Base-by-base conservation (phyloP, 768 basidiomycete species). In the Agrocybe praecox region DNA sequence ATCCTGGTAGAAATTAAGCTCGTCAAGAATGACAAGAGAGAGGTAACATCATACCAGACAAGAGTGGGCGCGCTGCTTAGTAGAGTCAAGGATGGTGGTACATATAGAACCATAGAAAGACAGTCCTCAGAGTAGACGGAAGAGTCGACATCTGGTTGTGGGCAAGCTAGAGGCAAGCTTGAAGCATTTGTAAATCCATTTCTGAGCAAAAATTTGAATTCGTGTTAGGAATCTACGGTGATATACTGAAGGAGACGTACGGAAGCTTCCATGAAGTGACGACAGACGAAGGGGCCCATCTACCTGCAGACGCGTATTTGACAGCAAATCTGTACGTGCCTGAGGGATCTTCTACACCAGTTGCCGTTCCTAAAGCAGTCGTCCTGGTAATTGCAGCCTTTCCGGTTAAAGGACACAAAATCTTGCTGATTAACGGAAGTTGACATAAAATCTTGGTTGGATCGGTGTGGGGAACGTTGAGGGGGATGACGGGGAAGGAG, bases 41-140 rank as follows among this genome's bases (percentile, higher is more conserved):
- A 52, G 44, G 17, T 26, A 42, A 49, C 26, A 52, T 8, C 80
- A 24, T 67, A 86, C 89, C 90, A 88, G 59, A 88, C 67, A 55
- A 92, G 65, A 18, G 82, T 82, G 2, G 87, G 81, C 0, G 72
- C 76, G 44, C 62, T 61, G 70, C 65, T 79, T 46, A 56, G 67
- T 61, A 62, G 7, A 49, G 62, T 58, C 42, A 72, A 74, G 1
- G 74, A 66, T 7, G 75, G 69, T 6, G 90, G 90, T 2, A 87
- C 83, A 66, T 91, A 94, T 26, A 89, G 74, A 22, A 90, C 73
- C 76, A 92, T 84, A 19, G 86, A 92, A 46, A 96, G 76, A 68
- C 94, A 96, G 68, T 95, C 90, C 69, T 95, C 94, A 1, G 76
- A 79, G 71, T 73, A 81, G 5, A 70, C 66, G n/a, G 82, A 81